phyloP scores from a whole-genome alignment of 179 eudicot species.

The Drosera spatulata region DNA sequence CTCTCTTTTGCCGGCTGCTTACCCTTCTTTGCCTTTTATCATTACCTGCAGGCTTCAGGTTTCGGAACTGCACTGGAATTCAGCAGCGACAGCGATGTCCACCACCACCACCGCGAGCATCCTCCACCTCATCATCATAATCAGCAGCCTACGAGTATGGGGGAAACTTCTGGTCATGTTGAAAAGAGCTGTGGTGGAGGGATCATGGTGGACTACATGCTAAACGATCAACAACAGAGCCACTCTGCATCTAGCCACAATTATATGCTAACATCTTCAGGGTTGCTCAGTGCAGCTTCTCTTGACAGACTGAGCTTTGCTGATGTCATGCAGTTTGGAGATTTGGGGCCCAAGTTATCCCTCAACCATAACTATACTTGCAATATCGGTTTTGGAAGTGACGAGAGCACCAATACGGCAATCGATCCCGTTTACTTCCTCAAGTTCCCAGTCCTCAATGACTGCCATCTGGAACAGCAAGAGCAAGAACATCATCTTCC shows the following conservation, averaged over 20 bases:
- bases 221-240: slow-evolving; percentile 1
- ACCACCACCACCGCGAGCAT: too few species aligned
- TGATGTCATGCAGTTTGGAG: slow-evolving; percentile 83
- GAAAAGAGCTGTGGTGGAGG: not conserved
- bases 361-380: slow-evolving; percentile 21
- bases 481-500: not conserved
- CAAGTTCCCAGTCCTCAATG: slow-evolving; percentile 60
- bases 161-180: too few species aligned
- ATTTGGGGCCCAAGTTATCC: slow-evolving; percentile 69
- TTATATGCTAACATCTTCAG: not conserved
- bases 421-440: slow-evolving; percentile 59
- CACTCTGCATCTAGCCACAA: slow-evolving; percentile 1
- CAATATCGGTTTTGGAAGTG: slow-evolving; percentile 1
- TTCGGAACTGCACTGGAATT: not conserved
- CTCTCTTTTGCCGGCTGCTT: not conserved
- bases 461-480: not conserved
- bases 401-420: not conserved
- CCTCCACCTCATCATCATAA: too few species aligned
- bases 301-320: slow-evolving; percentile 50
- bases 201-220: slow-evolving; percentile 39
- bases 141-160: too few species aligned
- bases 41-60: slow-evolving; percentile 1
- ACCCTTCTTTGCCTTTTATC: not conserved
- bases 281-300: slow-evolving; percentile 10
- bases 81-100: too few species aligned